A percentile compares a stretch with the other conserved stretches of the same genome.
Evolutionary conservation across 176 grass and related monocot species (phyloP).

Genomic region (Tuctoria greenei): DNA sequence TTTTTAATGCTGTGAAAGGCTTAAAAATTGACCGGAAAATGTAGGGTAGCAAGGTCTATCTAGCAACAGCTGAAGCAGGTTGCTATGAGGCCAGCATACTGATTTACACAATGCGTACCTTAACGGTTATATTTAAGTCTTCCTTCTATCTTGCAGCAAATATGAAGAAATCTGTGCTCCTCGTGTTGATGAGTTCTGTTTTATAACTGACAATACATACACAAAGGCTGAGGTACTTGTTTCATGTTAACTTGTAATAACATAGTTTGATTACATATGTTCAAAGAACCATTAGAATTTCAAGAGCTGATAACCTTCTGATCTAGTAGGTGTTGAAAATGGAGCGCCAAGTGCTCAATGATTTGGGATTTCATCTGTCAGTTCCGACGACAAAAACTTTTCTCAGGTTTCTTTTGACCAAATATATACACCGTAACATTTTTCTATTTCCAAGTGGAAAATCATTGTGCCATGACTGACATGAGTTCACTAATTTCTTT

Average conservation of each 20-base stretch:
- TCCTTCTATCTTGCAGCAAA: slow-evolving; percentile 42
- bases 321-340: slow-evolving; percentile 64
- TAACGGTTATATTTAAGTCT: not conserved
- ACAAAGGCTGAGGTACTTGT: slow-evolving; percentile 58
- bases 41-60: not conserved
- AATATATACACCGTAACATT: not conserved
- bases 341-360: slow-evolving; percentile 56
- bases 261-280: not conserved
- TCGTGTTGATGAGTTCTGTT: slow-evolving; percentile 72
- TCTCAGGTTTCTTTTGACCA: slow-evolving; percentile 49
- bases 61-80: not conserved
- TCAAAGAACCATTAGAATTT: not conserved
- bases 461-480: not conserved
- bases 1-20: not conserved
- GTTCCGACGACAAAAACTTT: slow-evolving; percentile 80
- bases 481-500: slow-evolving; percentile 1
- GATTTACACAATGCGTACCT: not conserved
- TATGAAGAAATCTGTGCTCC: slow-evolving; percentile 90
- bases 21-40: not conserved
- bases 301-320: slow-evolving; percentile 14
- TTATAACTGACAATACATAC: slow-evolving; percentile 84
- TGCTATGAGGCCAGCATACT: not conserved
- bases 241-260: not conserved
- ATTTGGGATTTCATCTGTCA: slow-evolving; percentile 58
- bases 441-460: not conserved